A percentile compares a stretch with the other conserved stretches of the same genome.
Evolutionary conservation across 2,329 filamentous ascomycete genomes (phyloP).

Genomic region (Dryadomyces quercus-mongolicae): DNA sequence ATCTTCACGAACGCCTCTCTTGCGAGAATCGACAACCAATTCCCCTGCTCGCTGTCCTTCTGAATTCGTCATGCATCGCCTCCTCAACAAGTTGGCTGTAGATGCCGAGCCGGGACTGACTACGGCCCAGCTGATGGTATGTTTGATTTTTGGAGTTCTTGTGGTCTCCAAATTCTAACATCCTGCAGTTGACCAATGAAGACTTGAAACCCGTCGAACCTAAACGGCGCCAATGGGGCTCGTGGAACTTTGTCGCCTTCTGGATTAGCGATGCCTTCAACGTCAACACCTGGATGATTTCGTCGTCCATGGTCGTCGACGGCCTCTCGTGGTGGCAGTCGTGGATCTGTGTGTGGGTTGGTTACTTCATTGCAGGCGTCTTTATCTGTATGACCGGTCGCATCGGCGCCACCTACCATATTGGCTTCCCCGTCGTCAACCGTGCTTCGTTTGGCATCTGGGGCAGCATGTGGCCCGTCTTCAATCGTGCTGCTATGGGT

Average conservation of each 20-base stretch:
- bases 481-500: conserved; percentile 25
- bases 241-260: conserved; percentile 81
- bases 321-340: conserved; percentile 88
- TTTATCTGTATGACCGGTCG: conserved; percentile 72
- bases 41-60: neutral
- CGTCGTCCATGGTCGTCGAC: conserved; percentile 64
- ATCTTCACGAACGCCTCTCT: neutral
- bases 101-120: conserved; percentile 66
- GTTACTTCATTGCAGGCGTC: conserved; percentile 63
- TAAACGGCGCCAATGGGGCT: conserved; percentile 67
- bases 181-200: conserved; percentile 59
- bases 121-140: conserved; percentile 65
- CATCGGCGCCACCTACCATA: conserved; percentile 78
- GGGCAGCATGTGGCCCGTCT: conserved; percentile 40
- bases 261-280: conserved; percentile 82
- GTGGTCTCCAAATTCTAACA: too few species aligned
- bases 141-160: conserved; percentile 5
- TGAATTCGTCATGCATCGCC: conserved; percentile 9
- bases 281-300: conserved; percentile 93
- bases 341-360: conserved; percentile 79
- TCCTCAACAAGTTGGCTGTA: conserved; percentile 54
- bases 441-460: conserved; percentile 58
- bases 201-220: conserved; percentile 74
- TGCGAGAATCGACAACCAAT: neutral
- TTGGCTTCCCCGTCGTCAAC: conserved; percentile 73